These are phyloP conservation scores for Stachybotrys elegans DNA, from an alignment of 2,329 filamentous ascomycete genomes.

Conservation along the genomic window DNA sequence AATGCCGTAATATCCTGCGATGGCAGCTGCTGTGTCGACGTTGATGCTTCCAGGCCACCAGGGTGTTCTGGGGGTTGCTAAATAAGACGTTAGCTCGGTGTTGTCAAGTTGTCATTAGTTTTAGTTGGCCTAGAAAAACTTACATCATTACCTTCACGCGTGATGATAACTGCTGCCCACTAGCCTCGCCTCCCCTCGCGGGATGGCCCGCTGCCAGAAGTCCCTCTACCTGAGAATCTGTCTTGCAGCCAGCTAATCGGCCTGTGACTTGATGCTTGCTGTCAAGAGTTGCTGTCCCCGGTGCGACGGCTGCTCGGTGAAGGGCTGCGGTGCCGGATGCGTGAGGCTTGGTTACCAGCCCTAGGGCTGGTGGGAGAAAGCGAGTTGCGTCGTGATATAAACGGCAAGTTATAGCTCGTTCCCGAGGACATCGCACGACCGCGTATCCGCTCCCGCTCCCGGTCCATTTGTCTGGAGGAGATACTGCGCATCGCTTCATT, in stretches of 20 bases:
- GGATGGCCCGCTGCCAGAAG: constrained; percentile 18
- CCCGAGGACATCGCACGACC: too few relatives aligned
- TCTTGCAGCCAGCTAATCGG: constrained; percentile 40
- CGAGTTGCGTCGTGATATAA: constrained; percentile 31
- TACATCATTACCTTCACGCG: too few relatives aligned
- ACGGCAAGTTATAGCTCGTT: constrained; percentile 30
- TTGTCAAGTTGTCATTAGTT: too few relatives aligned
- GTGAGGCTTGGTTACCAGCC: constrained; percentile 23
- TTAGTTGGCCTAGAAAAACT: too few relatives aligned
- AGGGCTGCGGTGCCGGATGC: constrained; percentile 33
- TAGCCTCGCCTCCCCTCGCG: constrained; percentile 24
- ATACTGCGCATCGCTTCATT: constrained; percentile 25
- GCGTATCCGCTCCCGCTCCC: too few relatives aligned
- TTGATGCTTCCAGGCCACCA: too few relatives aligned
- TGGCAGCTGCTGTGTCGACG: too few relatives aligned
- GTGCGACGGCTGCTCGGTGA: constrained; percentile 28
- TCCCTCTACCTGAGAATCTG: constrained; percentile 27
- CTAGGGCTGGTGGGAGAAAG: constrained; percentile 32
- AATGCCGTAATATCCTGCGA: too few relatives aligned
- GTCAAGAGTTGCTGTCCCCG: constrained; percentile 20
- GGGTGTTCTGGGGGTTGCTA: too few relatives aligned
- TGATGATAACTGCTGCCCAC: too few relatives aligned
- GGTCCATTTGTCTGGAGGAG: constrained; percentile 19
- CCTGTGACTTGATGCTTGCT: constrained; percentile 26
- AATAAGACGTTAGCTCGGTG: too few relatives aligned